Conservation (phyloP, 208 protist species). For the Porcisia hertigi region DNA sequence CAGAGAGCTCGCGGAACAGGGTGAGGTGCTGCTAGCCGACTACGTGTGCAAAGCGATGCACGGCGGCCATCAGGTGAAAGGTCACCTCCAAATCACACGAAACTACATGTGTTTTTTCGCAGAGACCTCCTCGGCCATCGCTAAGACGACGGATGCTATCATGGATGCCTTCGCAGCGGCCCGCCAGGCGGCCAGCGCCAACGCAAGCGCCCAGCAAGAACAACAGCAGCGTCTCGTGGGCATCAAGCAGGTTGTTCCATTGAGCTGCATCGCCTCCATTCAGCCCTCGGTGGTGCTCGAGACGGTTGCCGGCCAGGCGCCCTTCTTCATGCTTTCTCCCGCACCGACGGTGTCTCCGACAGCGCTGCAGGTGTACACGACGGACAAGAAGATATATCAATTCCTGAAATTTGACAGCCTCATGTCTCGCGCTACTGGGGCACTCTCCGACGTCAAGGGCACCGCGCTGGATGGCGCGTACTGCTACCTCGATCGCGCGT, state of each 20-base stretch:
- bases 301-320: slow-evolving; percentile 45
- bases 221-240: slow-evolving; percentile 13
- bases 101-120: slow-evolving; percentile 72
- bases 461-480: slow-evolving; percentile 68
- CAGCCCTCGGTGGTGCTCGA: slow-evolving; percentile 60
- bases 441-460: slow-evolving; percentile 55
- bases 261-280: slow-evolving; percentile 61
- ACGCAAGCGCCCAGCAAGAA: background rate
- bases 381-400: slow-evolving; percentile 61
- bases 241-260: slow-evolving; percentile 63
- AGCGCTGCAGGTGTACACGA: slow-evolving; percentile 73
- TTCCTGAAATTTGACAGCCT: slow-evolving; percentile 77
- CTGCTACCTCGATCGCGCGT: slow-evolving; percentile 88
- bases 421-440: slow-evolving; percentile 40
- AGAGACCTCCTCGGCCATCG: slow-evolving; percentile 34
- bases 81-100: slow-evolving; percentile 65
- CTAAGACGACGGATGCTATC: slow-evolving; percentile 37
- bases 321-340: slow-evolving; percentile 75
- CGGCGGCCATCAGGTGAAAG: slow-evolving; percentile 37
- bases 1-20: slow-evolving; percentile 44
- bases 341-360: slow-evolving; percentile 56
- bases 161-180: slow-evolving; percentile 23
- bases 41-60: slow-evolving; percentile 74
- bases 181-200: slow-evolving; percentile 24
- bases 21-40: slow-evolving; percentile 68